Conservation (phyloP, 2,329 filamentous ascomycete genomes). For the Shiraia bambusicola region DNA sequence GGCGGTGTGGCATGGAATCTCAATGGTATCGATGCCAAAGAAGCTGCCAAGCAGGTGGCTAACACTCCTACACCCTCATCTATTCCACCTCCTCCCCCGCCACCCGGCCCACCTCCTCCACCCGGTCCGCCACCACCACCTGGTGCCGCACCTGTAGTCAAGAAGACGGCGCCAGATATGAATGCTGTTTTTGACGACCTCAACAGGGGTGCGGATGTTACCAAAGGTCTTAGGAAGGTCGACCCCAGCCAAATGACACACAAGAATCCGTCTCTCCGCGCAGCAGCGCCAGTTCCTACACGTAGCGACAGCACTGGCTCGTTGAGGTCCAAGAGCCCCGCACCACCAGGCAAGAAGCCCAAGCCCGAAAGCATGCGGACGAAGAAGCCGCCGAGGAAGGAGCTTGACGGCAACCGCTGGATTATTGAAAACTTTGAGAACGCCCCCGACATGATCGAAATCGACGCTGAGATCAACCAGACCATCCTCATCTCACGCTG, state of each 20-base stretch:
- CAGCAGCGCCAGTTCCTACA: constrained; percentile 67
- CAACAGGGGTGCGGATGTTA: constrained; percentile 87
- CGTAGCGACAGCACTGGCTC: constrained; percentile 53
- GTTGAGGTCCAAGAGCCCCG: constrained; percentile 75
- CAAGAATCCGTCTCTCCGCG: constrained; percentile 88
- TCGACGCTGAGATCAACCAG: constrained; percentile 79
- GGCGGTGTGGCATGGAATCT: constrained; percentile 86
- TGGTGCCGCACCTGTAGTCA: constrained; percentile 52
- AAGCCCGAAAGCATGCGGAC: constrained; percentile 54
- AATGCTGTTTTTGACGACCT: constrained; percentile 88
- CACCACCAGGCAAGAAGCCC: constrained; percentile 68
- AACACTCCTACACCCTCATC: constrained; percentile 56
- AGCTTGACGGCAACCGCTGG: constrained; percentile 78
- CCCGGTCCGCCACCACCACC: constrained; percentile 46
- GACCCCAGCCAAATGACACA: constrained; percentile 97
- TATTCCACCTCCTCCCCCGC: constrained; percentile 66
- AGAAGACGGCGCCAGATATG: constrained; percentile 62
- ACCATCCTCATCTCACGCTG: constrained; percentile 91
- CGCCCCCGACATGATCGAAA: constrained; percentile 69
- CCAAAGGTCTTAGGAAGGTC: constrained; percentile 85
- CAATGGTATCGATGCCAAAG: constrained; percentile 69
- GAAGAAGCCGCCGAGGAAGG: constrained; percentile 52
- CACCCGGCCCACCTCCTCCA: constrained; percentile 66
- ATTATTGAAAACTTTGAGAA: constrained; percentile 92
- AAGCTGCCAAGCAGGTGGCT: constrained; percentile 64